These are phyloP conservation scores for Phanerochaete carnosa DNA, from an alignment of 768 basidiomycete genomes.

Conservation along the genomic window DNA sequence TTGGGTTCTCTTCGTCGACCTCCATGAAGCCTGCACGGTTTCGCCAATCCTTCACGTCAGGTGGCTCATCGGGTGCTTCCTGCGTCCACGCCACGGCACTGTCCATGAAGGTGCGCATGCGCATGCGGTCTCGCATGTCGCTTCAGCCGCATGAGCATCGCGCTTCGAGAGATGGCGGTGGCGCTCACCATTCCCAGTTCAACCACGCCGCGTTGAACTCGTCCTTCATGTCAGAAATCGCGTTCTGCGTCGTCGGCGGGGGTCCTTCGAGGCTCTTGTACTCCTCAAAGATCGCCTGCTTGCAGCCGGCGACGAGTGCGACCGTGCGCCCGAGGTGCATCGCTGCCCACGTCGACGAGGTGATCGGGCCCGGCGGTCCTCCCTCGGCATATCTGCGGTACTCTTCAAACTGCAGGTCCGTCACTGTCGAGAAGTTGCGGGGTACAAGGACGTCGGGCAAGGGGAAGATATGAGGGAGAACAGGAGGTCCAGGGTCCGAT, in stretches of 20 bases:
- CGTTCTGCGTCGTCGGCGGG: slow-evolving; percentile 16
- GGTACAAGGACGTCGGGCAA: background rate
- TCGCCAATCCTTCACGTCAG: slow-evolving; percentile 19
- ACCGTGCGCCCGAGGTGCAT: slow-evolving; percentile 68
- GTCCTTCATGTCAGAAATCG: slow-evolving; percentile 33
- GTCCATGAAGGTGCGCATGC: slow-evolving; percentile 49
- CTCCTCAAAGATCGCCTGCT: slow-evolving; percentile 66
- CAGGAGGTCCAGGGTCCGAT: background rate
- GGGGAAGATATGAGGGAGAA: background rate
- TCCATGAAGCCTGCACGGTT: slow-evolving; percentile 11
- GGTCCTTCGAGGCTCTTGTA: slow-evolving; percentile 46
- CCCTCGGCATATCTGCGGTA: slow-evolving; percentile 3
- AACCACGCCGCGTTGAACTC: slow-evolving; percentile 67
- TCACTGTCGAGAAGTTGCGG: slow-evolving; percentile 1
- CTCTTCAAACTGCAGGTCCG: slow-evolving; percentile 4
- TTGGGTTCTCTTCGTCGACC: slow-evolving; percentile 11
- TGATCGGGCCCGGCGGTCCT: slow-evolving; percentile 22
- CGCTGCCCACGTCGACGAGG: slow-evolving; percentile 43
- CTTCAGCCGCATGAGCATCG: slow-evolving; percentile 31
- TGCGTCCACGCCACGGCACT: slow-evolving; percentile 50
- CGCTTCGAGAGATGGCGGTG: slow-evolving; percentile 6
- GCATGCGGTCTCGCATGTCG: slow-evolving; percentile 74
- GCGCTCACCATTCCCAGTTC: slow-evolving; percentile 65
- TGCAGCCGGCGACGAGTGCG: slow-evolving; percentile 55
- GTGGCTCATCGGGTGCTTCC: slow-evolving; percentile 24